phyloP scores from a whole-genome alignment of 2,329 filamentous ascomycete species.

The Exophiala viscosa region DNA sequence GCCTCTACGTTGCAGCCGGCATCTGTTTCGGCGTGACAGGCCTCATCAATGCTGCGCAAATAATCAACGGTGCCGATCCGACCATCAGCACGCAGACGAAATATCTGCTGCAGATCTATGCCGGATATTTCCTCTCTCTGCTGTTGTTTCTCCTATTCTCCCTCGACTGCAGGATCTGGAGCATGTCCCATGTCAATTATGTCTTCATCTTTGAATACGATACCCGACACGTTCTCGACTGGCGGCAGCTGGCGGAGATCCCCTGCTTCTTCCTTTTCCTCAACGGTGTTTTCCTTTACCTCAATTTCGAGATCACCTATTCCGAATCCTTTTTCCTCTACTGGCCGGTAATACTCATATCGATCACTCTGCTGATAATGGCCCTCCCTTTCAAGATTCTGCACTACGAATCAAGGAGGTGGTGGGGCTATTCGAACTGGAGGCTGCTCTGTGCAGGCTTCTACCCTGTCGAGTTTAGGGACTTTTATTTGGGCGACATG shows the following conservation, averaged over 20 bases:
- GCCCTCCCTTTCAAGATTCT: slow-evolving; percentile 72
- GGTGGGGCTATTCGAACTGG: slow-evolving; percentile 89
- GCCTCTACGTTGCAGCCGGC: slow-evolving; percentile 65
- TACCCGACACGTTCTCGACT: slow-evolving; percentile 78
- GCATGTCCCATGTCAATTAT: slow-evolving; percentile 84
- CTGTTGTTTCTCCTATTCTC: slow-evolving; percentile 81
- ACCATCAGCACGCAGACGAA: slow-evolving; percentile 53
- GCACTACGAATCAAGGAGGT: slow-evolving; percentile 72
- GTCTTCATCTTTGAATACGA: slow-evolving; percentile 97
- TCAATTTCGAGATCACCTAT: slow-evolving; percentile 76
- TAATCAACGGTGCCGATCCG: slow-evolving; percentile 49
- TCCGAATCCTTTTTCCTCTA: slow-evolving; percentile 70
- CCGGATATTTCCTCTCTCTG: slow-evolving; percentile 81
- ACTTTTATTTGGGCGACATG: slow-evolving; percentile 97
- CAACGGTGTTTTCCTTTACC: slow-evolving; percentile 74
- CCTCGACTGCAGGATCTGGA: slow-evolving; percentile 79
- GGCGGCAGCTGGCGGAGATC: slow-evolving; percentile 81
- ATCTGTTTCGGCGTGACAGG: slow-evolving; percentile 64
- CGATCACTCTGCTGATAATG: slow-evolving; percentile 62
- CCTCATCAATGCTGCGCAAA: slow-evolving; percentile 55
- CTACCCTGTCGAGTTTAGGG: slow-evolving; percentile 92
- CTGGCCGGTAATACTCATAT: slow-evolving; percentile 78
- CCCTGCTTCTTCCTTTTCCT: slow-evolving; percentile 78
- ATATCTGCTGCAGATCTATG: slow-evolving; percentile 81
- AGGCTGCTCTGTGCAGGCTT: slow-evolving; percentile 78